These are phyloP conservation scores for Phytophthora europaea DNA, from an alignment of 352 stramenopile species.

Conservation along the genomic window DNA sequence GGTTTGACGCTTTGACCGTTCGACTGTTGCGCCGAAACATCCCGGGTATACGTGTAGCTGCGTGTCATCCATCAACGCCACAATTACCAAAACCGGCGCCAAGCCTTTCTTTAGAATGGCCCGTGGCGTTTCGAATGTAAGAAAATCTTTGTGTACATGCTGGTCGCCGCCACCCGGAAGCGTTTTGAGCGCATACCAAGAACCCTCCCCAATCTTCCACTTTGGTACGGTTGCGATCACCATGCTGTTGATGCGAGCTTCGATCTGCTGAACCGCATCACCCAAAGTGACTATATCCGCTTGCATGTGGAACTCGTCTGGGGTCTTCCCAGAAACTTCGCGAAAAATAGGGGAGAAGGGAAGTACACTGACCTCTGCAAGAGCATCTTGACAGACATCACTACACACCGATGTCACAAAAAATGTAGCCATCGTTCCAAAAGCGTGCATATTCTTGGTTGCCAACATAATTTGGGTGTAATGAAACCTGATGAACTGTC, in stretches of 20 bases:
- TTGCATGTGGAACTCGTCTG: not conserved
- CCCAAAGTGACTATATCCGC: not conserved
- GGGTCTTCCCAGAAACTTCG: not conserved
- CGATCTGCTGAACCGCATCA: not conserved
- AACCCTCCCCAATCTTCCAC: not conserved
- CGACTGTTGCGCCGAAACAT: not conserved
- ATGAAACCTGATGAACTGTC: too few relatives aligned
- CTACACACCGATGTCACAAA: not conserved
- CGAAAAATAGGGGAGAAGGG: not conserved
- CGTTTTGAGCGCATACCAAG: not conserved
- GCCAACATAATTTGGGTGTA: not conserved
- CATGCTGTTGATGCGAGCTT: not conserved
- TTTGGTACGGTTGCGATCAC: not conserved
- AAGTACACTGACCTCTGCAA: not conserved
- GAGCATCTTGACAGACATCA: not conserved
- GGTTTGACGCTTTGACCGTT: not conserved
- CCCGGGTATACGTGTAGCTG: not conserved
- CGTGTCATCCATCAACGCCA: not conserved
- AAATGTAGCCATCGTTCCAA: not conserved
- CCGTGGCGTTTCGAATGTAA: not conserved
- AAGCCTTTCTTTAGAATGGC: not conserved
- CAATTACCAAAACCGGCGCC: not conserved
- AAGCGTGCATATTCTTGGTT: not conserved
- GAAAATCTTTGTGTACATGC: not conserved
- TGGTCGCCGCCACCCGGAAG: not conserved